These are phyloP conservation scores for Polyporus arcularius DNA, from an alignment of 768 basidiomycete genomes.

Conservation along the genomic window DNA sequence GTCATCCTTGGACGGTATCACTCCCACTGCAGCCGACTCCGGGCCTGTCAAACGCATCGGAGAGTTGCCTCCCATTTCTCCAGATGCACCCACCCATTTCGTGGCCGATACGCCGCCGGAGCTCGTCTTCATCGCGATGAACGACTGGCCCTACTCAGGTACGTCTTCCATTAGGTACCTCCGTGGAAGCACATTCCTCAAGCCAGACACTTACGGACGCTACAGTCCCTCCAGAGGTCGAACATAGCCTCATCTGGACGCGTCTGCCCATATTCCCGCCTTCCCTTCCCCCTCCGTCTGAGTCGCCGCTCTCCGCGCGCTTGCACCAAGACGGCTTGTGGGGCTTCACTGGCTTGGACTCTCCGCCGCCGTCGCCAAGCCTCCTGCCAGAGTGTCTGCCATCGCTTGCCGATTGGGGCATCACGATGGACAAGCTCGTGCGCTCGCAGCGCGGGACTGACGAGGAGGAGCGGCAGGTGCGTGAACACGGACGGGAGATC, in stretches of 20 bases:
- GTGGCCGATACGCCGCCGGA: slow-evolving; percentile 58
- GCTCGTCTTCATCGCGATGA: slow-evolving; percentile 69
- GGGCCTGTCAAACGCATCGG: slow-evolving; percentile 3
- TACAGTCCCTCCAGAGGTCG: slow-evolving; percentile 67
- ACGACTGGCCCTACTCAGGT: slow-evolving; percentile 92
- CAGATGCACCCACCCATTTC: slow-evolving; percentile 59
- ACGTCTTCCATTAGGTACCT: slow-evolving; percentile 13
- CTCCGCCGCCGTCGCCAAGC: slow-evolving; percentile 61
- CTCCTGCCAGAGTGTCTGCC: slow-evolving; percentile 57
- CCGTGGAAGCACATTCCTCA: background rate
- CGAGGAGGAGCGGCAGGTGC: slow-evolving; percentile 54
- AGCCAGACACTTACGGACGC: background rate
- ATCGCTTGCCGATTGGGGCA: slow-evolving; percentile 68
- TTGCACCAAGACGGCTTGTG: slow-evolving; percentile 77
- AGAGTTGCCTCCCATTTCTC: slow-evolving; percentile 33
- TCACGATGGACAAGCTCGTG: slow-evolving; percentile 63
- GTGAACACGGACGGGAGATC: slow-evolving; percentile 57
- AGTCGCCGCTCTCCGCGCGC: slow-evolving; percentile 45
- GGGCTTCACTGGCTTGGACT: slow-evolving; percentile 69
- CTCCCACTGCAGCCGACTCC: background rate
- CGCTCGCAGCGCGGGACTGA: slow-evolving; percentile 50
- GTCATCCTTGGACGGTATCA: slow-evolving; percentile 45
- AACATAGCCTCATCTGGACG: slow-evolving; percentile 80
- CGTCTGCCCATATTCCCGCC: slow-evolving; percentile 70
- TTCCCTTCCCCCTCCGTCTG: slow-evolving; percentile 43